Evolutionary conservation across 2,329 filamentous ascomycete genomes (phyloP).

Genomic region (Cladosporium sp.): DNA sequence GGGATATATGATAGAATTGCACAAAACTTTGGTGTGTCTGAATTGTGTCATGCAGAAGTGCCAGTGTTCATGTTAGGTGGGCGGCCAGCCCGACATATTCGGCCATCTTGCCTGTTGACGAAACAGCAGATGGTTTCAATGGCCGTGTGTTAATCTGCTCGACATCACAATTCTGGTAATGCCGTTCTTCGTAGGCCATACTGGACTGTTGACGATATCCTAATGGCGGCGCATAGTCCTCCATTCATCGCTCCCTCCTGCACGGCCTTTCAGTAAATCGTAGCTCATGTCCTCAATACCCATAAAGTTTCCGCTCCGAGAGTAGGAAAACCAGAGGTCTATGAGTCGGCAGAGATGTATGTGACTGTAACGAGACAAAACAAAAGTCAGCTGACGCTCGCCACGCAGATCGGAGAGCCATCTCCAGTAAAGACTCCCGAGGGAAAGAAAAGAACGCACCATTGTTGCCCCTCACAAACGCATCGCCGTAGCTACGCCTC

Average conservation of each 20-base stretch:
- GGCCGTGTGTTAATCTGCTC: not conserved
- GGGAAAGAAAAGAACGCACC: slow-evolving; percentile 52
- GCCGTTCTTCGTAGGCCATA: not conserved
- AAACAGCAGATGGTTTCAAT: not conserved
- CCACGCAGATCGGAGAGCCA: not conserved
- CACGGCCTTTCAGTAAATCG: not conserved
- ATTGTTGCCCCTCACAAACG: slow-evolving; percentile 95
- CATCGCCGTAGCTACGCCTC: slow-evolving; percentile 84
- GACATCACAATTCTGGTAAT: not conserved
- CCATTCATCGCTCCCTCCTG: not conserved
- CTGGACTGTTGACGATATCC: not conserved
- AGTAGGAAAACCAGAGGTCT: not conserved
- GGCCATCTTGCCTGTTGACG: not conserved
- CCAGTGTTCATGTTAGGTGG: too few relatives aligned
- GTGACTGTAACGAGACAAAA: slow-evolving; percentile 52
- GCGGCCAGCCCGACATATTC: not conserved
- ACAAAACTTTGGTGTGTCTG: not conserved
- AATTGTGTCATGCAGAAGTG: not conserved
- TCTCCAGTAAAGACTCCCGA: not conserved
- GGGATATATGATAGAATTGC: not conserved
- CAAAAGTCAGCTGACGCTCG: not conserved
- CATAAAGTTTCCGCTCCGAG: not conserved
- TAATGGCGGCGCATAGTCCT: not conserved
- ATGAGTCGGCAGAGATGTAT: slow-evolving; percentile 68
- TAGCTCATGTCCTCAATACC: not conserved